Conservation (phyloP, 306 rosid species). For the Senna tora region DNA sequence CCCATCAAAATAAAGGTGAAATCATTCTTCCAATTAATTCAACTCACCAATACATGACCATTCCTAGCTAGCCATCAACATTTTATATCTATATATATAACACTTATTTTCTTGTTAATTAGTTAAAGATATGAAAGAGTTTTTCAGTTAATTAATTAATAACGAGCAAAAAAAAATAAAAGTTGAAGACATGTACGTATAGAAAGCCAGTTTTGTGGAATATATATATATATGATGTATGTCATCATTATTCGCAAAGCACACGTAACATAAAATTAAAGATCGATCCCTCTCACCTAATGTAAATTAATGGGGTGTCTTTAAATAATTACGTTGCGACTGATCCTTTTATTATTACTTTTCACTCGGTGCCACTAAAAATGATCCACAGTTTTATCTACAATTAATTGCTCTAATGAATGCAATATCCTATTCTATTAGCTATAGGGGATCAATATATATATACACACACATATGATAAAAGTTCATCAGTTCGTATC, state of each 20-base stretch:
- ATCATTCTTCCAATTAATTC: not conserved
- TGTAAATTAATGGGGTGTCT: not conserved
- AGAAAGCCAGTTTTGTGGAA: conserved; percentile 6
- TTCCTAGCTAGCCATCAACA: not conserved
- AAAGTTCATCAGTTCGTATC: too few species aligned
- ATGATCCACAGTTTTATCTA: not conserved
- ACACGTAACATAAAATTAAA: conserved; percentile 5
- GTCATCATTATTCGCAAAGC: conserved; percentile 36
- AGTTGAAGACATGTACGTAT: not conserved
- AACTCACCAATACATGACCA: not conserved
- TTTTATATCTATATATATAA: too few species aligned
- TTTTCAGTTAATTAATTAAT: too few species aligned
- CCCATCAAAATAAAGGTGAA: not conserved
- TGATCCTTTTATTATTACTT: not conserved
- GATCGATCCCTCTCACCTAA: conserved; percentile 16
- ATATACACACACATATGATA: too few species aligned
- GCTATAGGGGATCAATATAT: conserved; percentile 1
- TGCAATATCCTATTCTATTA: not conserved
- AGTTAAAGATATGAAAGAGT: too few species aligned
- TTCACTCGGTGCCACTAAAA: conserved; percentile 1
- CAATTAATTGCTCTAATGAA: conserved; percentile 2
- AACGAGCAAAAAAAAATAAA: too few species aligned
- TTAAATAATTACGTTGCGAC: not conserved
- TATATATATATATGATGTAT: not conserved
- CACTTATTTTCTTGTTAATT: too few species aligned